These are phyloP conservation scores for Arthrobotrys sphaeroides DNA, from an alignment of 2,329 filamentous ascomycete genomes.

Conservation along the genomic window DNA sequence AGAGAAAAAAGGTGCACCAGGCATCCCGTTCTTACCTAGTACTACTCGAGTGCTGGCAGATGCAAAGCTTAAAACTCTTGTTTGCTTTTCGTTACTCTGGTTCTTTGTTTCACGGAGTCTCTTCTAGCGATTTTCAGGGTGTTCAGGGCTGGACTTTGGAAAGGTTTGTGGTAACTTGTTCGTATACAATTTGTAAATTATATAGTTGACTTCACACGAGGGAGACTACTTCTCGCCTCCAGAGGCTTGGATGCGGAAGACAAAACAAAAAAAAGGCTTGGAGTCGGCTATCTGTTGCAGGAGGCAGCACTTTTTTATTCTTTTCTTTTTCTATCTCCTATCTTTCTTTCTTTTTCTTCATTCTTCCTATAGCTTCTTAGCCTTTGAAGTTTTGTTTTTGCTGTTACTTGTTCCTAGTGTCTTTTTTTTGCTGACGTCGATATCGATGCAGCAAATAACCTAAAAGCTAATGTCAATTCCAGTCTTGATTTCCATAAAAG, in stretches of 20 bases:
- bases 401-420: neutral
- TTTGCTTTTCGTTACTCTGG: constrained; percentile 9
- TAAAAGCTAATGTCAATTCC: constrained; percentile 42
- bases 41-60: neutral
- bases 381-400: neutral
- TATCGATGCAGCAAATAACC: constrained; percentile 1
- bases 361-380: neutral
- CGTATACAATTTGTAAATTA: constrained; percentile 52
- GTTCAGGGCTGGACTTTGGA: constrained; percentile 40
- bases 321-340: neutral
- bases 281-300: constrained; percentile 3
- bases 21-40: neutral
- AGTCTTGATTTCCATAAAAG: constrained; percentile 2
- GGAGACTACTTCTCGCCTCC: constrained; percentile 18
- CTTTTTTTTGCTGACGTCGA: constrained; percentile 1
- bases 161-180: constrained; percentile 18
- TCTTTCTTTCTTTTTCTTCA: neutral
- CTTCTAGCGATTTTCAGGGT: constrained; percentile 36
- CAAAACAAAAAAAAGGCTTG: constrained; percentile 9
- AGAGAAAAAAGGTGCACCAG: no score
- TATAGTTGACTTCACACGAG: constrained; percentile 35
- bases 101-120: constrained; percentile 27
- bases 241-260: constrained; percentile 10
- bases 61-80: neutral
- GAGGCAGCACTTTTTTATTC: neutral